Percentiles rank a stretch among this genome's conserved stretches.
phyloP scores from a whole-genome alignment of 2,329 filamentous ascomycete species.

The Sporothrix variecibatus region DNA sequence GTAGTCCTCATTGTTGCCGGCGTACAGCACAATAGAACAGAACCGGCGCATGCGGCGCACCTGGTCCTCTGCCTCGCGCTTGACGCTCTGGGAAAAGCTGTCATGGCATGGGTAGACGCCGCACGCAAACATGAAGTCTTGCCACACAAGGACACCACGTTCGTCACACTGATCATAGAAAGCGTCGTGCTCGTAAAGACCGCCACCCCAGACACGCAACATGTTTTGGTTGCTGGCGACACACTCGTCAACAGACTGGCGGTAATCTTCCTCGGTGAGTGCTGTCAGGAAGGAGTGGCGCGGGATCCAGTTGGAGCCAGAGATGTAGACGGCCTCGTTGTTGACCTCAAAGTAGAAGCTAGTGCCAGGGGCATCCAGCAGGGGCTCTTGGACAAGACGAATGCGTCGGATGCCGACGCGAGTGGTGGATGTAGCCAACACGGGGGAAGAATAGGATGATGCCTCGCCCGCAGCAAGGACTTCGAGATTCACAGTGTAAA shows the following conservation, averaged over 20 bases:
- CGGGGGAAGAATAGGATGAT: constrained; percentile 57
- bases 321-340: constrained; percentile 66
- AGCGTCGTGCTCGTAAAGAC: constrained; percentile 66
- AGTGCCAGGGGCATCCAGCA: constrained; percentile 20
- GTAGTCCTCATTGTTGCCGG: constrained; percentile 95
- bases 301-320: constrained; percentile 80
- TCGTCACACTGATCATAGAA: constrained; percentile 72
- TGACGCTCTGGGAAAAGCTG: constrained; percentile 59
- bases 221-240: constrained; percentile 76
- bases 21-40: constrained; percentile 83
- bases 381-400: constrained; percentile 22
- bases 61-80: constrained; percentile 66
- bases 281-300: constrained; percentile 73
- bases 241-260: constrained; percentile 66
- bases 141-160: constrained; percentile 71
- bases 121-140: constrained; percentile 72
- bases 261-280: constrained; percentile 65
- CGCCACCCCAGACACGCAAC: constrained; percentile 74
- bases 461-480: constrained; percentile 62
- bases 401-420: constrained; percentile 21
- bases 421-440: constrained; percentile 55
- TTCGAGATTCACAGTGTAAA: constrained; percentile 38
- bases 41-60: constrained; percentile 78
- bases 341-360: constrained; percentile 29
- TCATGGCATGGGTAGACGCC: constrained; percentile 59